Base-by-base conservation (phyloP, 1,284 basidiomycete species). In the Cutaneotrichosporon arboriforme region DNA sequence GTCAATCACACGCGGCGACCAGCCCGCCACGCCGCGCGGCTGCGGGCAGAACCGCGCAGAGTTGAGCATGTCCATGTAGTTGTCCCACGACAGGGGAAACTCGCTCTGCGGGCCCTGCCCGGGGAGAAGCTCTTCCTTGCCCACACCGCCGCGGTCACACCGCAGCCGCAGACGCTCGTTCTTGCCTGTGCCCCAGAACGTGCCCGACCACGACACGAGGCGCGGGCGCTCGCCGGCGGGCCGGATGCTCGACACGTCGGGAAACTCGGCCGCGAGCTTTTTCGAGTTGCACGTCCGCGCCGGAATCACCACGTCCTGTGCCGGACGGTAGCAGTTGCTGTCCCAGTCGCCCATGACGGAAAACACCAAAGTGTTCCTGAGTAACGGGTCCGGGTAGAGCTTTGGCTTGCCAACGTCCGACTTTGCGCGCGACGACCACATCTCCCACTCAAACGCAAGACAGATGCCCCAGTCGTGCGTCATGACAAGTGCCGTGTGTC, bases 401-500 rank as follows among this genome's bases (percentile, higher is more conserved):
- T 46, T 46, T 15, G 65, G 49, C 21, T 64, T 54, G 5, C 51
- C 21, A 10, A 7, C 10, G 26, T 31, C 26, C 26, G 26, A 31
- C 26, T 31, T 31, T 31, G 10, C 26, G 42, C 58, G 54, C 13
- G 68, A 67, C 31, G 63, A 65, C 71, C 73, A 75, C 22, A 76
- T 66, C 52, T 74, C 70, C 72, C 73, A 75, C 8, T 69, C 68
- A 51, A 75, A 75, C 12, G 61, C 55, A 22, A 67, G 57, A 46
- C 75, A 75, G 45, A 74, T 65, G 14, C 77, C 77, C 72, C 75
- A 78, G 62, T 78, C 77, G 63, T 77, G 76, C 23, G 76, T 77
- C 58, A 77, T 64, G 10, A 74, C 70, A 14, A 77, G 49, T 4
- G 71, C 63, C 33, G 74, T 60, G 21, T 61, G 51, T 49, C 68